Conservation (phyloP, 768 basidiomycete genomes). For the Auriculariales sp. region DNA sequence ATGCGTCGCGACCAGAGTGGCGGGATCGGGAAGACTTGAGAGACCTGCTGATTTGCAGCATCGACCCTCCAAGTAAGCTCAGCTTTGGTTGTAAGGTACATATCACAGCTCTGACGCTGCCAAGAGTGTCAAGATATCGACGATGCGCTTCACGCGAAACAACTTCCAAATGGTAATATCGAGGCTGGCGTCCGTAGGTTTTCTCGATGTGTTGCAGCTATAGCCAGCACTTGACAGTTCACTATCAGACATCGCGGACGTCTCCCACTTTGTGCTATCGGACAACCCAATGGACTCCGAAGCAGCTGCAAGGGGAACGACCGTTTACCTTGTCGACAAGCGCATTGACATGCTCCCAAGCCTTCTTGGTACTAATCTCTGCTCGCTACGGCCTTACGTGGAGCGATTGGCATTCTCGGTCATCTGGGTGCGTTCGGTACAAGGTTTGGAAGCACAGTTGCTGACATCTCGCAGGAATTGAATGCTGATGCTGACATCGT, state of each 20-base stretch:
- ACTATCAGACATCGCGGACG: slow-evolving; percentile 83
- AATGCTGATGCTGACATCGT: slow-evolving; percentile 80
- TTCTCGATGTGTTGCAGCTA: not conserved
- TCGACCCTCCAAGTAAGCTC: slow-evolving; percentile 77
- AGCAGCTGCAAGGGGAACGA: slow-evolving; percentile 90
- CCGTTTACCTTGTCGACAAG: slow-evolving; percentile 96
- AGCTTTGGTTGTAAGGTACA: slow-evolving; percentile 5
- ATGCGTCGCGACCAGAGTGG: slow-evolving; percentile 42
- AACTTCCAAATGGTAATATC: slow-evolving; percentile 81
- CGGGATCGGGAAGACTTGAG: slow-evolving; percentile 76
- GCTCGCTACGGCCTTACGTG: slow-evolving; percentile 82
- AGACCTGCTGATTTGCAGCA: slow-evolving; percentile 79
- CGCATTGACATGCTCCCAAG: slow-evolving; percentile 96
- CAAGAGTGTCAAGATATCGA: slow-evolving; percentile 95
- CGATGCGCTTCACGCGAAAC: slow-evolving; percentile 86
- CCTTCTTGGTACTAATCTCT: slow-evolving; percentile 88
- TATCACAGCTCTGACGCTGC: not conserved
- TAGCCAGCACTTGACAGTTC: not conserved
- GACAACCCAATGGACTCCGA: slow-evolving; percentile 95
- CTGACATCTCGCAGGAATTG: slow-evolving; percentile 50
- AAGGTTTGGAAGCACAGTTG: not conserved
- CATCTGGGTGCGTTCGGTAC: slow-evolving; percentile 59
- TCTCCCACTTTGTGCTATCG: slow-evolving; percentile 86
- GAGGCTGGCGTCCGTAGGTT: slow-evolving; percentile 95
- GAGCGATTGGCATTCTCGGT: slow-evolving; percentile 91